These are phyloP conservation scores for Papiliotrema nemorosa DNA, from an alignment of 1,284 basidiomycete species.

Conservation along the genomic window DNA sequence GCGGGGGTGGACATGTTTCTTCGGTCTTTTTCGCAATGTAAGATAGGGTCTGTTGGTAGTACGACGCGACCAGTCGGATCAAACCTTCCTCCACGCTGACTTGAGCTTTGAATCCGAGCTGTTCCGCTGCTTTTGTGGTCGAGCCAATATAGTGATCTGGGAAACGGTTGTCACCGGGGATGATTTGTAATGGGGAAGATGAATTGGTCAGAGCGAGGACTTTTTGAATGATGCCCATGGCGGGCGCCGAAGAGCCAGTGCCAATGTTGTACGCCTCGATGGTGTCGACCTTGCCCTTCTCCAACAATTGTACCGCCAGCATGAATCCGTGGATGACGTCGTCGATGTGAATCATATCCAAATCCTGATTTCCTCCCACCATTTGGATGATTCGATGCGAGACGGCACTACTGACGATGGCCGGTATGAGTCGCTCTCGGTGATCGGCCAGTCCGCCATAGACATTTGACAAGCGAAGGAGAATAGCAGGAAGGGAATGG, in stretches of 20 bases:
- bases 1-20: too few species aligned
- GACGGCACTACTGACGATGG: slow-evolving; percentile 28
- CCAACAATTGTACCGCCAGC: slow-evolving; percentile 19
- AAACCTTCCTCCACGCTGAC: slow-evolving; percentile 27
- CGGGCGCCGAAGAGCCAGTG: slow-evolving; percentile 16
- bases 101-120: slow-evolving; percentile 20
- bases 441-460: slow-evolving; percentile 32
- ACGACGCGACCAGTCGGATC: slow-evolving; percentile 10
- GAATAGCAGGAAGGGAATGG: slow-evolving; percentile 19
- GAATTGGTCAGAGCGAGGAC: slow-evolving; percentile 28
- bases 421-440: slow-evolving; percentile 29
- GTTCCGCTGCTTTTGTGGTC: slow-evolving; percentile 13
- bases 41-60: too few species aligned
- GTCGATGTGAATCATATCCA: slow-evolving; percentile 32
- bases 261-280: slow-evolving; percentile 32
- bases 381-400: slow-evolving; percentile 34
- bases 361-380: slow-evolving; percentile 33
- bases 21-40: too few species aligned
- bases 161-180: slow-evolving; percentile 25
- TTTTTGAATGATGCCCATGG: slow-evolving; percentile 24
- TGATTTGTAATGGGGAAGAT: slow-evolving; percentile 26
- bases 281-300: neutral
- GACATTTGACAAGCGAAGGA: slow-evolving; percentile 31
- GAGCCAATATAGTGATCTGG: slow-evolving; percentile 23
- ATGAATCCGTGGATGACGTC: slow-evolving; percentile 29